Evolutionary conservation across 495 filamentous ascomycete species (phyloP).

Genomic region (Penicillium atrosanguineum): DNA sequence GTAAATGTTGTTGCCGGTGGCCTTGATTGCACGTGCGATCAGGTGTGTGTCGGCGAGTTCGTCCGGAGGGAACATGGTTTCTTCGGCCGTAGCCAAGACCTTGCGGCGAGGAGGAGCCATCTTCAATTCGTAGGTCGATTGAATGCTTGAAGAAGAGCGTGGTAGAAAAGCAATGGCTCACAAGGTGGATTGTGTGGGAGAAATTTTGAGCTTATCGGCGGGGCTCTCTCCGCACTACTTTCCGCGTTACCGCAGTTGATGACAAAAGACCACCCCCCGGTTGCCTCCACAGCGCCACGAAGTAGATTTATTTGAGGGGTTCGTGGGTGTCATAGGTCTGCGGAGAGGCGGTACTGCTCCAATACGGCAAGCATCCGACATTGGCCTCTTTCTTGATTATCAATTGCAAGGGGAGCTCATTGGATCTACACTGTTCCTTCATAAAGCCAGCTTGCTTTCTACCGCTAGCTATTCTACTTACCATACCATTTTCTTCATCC

Average conservation of each 20-base stretch:
- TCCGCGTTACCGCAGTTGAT: not conserved
- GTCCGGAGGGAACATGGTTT: constrained; percentile 70
- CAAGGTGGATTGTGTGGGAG: constrained; percentile 6
- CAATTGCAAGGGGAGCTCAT: not conserved
- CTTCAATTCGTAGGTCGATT: not conserved
- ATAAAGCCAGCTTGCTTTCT: not conserved
- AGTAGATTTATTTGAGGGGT: no score
- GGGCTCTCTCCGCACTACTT: constrained; percentile 13
- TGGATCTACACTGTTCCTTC: not conserved
- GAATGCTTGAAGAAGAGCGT: not conserved
- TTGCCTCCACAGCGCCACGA: not conserved
- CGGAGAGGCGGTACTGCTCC: not conserved
- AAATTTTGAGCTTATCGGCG: constrained; percentile 26
- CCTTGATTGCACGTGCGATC: constrained; percentile 74
- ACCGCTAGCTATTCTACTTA: no score
- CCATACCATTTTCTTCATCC: not conserved
- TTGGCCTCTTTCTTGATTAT: not conserved
- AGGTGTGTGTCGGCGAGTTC: constrained; percentile 60
- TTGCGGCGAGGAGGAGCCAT: constrained; percentile 78
- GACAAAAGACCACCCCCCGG: not conserved
- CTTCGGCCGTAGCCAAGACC: constrained; percentile 68
- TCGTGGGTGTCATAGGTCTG: no score
- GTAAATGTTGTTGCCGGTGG: constrained; percentile 86
- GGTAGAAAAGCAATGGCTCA: not conserved
- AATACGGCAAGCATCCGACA: constrained; percentile 3